Base-by-base conservation (phyloP, 495 filamentous ascomycete genomes). In the Tuber brumale region DNA sequence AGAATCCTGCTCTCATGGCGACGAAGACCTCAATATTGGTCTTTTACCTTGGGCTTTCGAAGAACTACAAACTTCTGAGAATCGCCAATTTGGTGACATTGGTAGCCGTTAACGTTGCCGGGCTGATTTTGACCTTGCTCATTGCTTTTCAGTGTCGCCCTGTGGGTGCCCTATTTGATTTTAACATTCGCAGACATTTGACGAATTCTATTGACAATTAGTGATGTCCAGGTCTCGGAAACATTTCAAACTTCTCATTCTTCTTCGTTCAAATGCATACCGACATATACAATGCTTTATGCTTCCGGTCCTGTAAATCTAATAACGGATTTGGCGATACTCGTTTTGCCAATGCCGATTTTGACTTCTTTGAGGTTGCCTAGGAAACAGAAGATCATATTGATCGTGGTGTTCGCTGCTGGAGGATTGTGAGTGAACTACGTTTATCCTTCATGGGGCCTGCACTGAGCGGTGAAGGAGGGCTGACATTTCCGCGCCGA, bases 71-170 rank as follows among this genome's bases (percentile, higher is more conserved):
- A 78, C 85, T 93, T 44, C 90, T 94, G 80, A 88, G 89, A 77
- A 88, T 89, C 84, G 87, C 89, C 3, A 93, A 91, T 37, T 91
- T 92, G 85, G 86, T 86, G 27, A 92, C 92, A 3, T 84, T 96
- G 9, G 83, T 85, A 45, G 89, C 94, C 23, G 93, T 95, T 72
- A 95, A 95, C 81, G 83, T 88, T 3, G 92, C 91, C 35, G 95
- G 94, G 12, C 79, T 91, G 8, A 91, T 93, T 18, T 85, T 98
- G 79, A 95, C 93, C 3, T 86, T 97, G 66, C 86, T 97, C 83
- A 96, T 95, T 82, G 89, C 95, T 80, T 93, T 97, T 78, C 94
- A 97, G 86, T 98, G 95, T 83, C 84, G 83, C n/a, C 95, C 95
- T 5, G 83, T 94, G 70, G 77, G 82, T 46, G 91, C 91, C 69